Evolutionary conservation across 257 asterid species (phyloP), one percentile per base, ranked within the genome.

Genomic region (Parsonsia alboflavescens): DNA sequence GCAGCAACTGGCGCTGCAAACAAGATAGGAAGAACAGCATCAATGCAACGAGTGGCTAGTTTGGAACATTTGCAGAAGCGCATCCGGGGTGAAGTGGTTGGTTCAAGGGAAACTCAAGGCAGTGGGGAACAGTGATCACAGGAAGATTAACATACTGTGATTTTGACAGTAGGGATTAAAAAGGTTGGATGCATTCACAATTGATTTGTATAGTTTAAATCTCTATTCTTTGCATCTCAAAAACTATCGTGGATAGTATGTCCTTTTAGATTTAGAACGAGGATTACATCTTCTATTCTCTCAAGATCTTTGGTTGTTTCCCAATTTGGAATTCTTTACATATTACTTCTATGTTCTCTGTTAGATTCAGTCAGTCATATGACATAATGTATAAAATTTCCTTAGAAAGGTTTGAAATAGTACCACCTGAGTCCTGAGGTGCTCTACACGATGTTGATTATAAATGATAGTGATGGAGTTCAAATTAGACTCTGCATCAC

Each of bases 51-150:
- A 80, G 96, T 90, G 75, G 96, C 95, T 59, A 94, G 98, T 87
- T 84, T 92, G 93, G 98, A 94, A 68, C 99, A 92, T 82, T 85
- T 91, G 74, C 96, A 91, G 87, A 90, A 90, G 83, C 92, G 96
- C 72, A 89, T 91, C n/a, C 90, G 90, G 2, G 87, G 91, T 26
- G 89, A 75, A n/a, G 69, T 76, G 41, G 69, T 75, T 67, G 69
- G 76, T 67, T 80, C 90, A 36, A 63, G 76, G 58, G 89, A 81
- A 21, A 82, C 74, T 49, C 79, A 81, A 73, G 87, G 82, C 70
- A 71, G 56, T 49, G 80, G 77, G 58, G 86, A 74, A 46, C 79
- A 75, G 46, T 75, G 54, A 75, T 42, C 16, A 33, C 5, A 13
- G 24, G 54, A 26, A 58, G 61, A 44, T 62, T 48, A 69, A 67